phyloP scores from a whole-genome alignment of 1,284 basidiomycete species.

The Flammula alnicola region DNA sequence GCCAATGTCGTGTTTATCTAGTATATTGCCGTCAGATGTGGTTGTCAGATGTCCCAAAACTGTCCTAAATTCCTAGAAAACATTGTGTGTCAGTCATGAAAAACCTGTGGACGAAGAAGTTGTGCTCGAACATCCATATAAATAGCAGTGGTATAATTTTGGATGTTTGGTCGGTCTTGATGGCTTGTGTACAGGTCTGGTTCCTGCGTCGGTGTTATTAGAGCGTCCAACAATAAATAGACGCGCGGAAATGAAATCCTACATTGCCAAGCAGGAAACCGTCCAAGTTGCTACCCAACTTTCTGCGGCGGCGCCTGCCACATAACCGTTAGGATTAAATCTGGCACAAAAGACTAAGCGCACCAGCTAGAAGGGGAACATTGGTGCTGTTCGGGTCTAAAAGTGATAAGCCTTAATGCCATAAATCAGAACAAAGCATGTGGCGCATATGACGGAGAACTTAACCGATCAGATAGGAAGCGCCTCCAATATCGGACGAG shows the following conservation, averaged over 20 bases:
- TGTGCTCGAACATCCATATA: slow-evolving; percentile 47
- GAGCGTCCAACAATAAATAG: not conserved
- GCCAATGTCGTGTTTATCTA: slow-evolving; percentile 43
- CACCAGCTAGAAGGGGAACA: slow-evolving; percentile 36
- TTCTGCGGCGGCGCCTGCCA: slow-evolving; percentile 29
- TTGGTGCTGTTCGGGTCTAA: slow-evolving; percentile 31
- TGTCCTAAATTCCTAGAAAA: slow-evolving; percentile 42
- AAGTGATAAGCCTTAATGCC: slow-evolving; percentile 34
- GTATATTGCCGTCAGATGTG: slow-evolving; percentile 45
- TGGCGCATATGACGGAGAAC: slow-evolving; percentile 5
- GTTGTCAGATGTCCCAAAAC: slow-evolving; percentile 37
- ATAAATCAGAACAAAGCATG: not conserved
- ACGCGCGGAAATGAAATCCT: not conserved
- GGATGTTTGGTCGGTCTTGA: slow-evolving; percentile 39
- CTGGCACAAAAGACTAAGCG: not conserved
- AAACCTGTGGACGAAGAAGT: not conserved
- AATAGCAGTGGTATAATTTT: slow-evolving; percentile 47
- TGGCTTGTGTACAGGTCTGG: slow-evolving; percentile 62
- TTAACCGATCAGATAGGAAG: slow-evolving; percentile 49
- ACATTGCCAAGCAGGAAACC: slow-evolving; percentile 51
- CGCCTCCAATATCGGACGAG: slow-evolving; percentile 41
- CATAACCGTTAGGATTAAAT: not conserved
- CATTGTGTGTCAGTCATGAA: not conserved
- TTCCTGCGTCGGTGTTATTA: slow-evolving; percentile 39
- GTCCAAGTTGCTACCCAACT: slow-evolving; percentile 46